Evolutionary conservation across 306 rosid genomes (phyloP).

Genomic region (Ochetophila trinervis): DNA sequence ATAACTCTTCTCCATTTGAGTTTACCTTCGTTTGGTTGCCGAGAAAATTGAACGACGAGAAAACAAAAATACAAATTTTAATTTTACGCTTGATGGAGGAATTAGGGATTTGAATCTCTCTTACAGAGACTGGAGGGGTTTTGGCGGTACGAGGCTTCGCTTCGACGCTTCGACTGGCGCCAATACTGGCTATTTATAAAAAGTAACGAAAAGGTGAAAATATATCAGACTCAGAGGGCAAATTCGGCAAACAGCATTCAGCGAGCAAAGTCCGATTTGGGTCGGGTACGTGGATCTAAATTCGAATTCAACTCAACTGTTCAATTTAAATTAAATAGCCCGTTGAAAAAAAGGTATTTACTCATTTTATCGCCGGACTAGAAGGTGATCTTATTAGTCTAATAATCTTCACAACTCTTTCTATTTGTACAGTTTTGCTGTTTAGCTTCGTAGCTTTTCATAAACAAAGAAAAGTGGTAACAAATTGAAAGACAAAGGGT

Average conservation of each 20-base stretch:
- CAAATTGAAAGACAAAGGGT: not conserved
- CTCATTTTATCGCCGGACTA: too few relatives aligned
- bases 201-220: not conserved
- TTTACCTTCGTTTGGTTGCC: not conserved
- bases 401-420: too few relatives aligned
- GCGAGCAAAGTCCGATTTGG: not conserved
- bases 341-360: too few relatives aligned
- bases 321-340: too few relatives aligned
- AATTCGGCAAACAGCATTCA: not conserved
- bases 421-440: too few relatives aligned
- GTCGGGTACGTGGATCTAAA: not conserved
- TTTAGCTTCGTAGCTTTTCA: not conserved
- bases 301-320: too few relatives aligned
- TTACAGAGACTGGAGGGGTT: not conserved
- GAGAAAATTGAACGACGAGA: not conserved
- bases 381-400: too few relatives aligned
- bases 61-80: conserved; percentile 20
- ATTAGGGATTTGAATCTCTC: conserved; percentile 2
- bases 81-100: too few relatives aligned
- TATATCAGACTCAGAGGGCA: not conserved
- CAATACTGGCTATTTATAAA: not conserved
- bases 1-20: not conserved
- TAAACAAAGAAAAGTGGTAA: not conserved
- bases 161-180: conserved; percentile 15
- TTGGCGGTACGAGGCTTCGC: not conserved